Evolutionary conservation across 1,284 basidiomycete genomes (phyloP), one percentile per base, ranked within the genome.

Genomic region (Cryptococcus wingfieldii): DNA sequence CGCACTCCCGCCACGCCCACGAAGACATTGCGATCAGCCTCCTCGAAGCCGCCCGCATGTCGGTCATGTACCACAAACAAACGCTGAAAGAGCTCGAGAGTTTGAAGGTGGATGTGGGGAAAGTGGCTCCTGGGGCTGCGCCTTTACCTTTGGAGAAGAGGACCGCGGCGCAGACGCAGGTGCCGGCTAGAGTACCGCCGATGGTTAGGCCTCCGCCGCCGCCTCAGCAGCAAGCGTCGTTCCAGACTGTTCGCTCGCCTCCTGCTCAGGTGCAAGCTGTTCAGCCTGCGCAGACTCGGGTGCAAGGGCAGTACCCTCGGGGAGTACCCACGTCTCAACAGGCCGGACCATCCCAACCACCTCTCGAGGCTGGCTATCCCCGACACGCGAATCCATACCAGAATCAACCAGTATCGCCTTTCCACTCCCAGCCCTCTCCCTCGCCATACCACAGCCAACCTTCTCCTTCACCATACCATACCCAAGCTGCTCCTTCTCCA

Each of bases 51-150:
- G 89, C 89, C 10, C 85, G 92, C 23, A 88, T 90, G 31, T 86
- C 87, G 41, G 85, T 96, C 65, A 85, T 92, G 80, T 95, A 92
- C 71, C 93, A 96, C 71, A 83, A 86, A 59, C 90, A 93, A 71
- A 79, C 89, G 8, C 79, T 96, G 53, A 84, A 87, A 53, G 93
- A 96, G 72, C 80, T 95, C 12, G 92, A 95, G 70, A 81, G 87
- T n/a, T 82, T 96, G 39, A 80, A 83, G 58, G 82, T 81, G 1
- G 92, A 95, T 68, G 79, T 97, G 47, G 61, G 64, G 18, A 66
- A 64, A 16, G 68, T 77, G 42, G 68, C 67, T 10, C 54, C 51
- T 10, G 49, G 51, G 2, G 56, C 53, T 12, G 42, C 42, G 14
- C 42, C 42, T 44, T 25, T 25, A 25, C 42, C 42, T 18, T 19